Base-by-base conservation (phyloP, 2,329 filamentous ascomycete genomes). In the Fusarium pseudonygamai region DNA sequence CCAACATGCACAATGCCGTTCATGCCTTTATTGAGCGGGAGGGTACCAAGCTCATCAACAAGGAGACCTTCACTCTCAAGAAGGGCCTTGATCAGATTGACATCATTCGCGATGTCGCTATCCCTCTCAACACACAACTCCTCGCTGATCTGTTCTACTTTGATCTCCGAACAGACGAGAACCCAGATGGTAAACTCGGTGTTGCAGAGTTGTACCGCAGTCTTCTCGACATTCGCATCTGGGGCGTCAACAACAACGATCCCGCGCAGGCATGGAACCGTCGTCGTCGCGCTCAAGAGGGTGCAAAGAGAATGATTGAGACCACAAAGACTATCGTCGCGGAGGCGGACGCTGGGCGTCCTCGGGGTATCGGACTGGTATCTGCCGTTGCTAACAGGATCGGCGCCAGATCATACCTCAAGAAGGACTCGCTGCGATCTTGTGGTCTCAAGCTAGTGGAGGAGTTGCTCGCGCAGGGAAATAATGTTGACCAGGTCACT, bases 131-230 rank as follows among this genome's bases (percentile, higher is more conserved):
- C 9, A 85, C 89, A 6, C 82, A 86, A 47, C 86, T 88, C 75
- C 83, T 90, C 4, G 85, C 88, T 0, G 86, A 90, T 46, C 81
- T 89, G 18, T 89, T 90, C 78, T 89, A 88, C 59, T 82, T 91
- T 39, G 90, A 90, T 7, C 75, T 92, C 36, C 88, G 89, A 72
- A 87, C 86, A 0, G 80, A 84, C 0, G 84, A 89, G 73, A 85
- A 87, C 26, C 89, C 89, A 0, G 80, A 82, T 15, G 89, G 89
- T 15, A 78, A 76, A 1, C 81, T 85, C n/a, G 78, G 80, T 7
- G 71, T 78, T 3, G 78, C 83, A 2, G 81, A 86, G 24, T 71
- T 87, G 34, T 87, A 86, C 77, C 79, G 78, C 4, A 71, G 82
- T 26, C 78, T 87, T 28, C 74, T 85, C 24, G 80, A 86, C 62